A percentile compares a stretch with the other conserved stretches of the same genome.
Conservation (phyloP, 2,329 filamentous ascomycete genomes). For the Sporothrix curviconia region DNA sequence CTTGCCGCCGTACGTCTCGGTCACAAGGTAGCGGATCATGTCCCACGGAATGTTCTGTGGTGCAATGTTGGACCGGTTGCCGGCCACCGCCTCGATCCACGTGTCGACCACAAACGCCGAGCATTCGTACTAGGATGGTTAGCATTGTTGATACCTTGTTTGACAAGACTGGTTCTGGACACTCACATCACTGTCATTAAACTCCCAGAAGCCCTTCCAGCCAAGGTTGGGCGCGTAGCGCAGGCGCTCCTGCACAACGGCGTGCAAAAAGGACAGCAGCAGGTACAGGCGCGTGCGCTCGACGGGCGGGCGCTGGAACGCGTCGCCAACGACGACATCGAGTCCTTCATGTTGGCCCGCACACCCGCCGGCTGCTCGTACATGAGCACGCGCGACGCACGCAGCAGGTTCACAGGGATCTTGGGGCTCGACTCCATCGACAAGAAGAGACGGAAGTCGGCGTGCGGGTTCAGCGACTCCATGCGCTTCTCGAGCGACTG, state of each 20-base stretch:
- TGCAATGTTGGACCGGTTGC: slow-evolving; percentile 84
- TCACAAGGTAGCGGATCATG: slow-evolving; percentile 83
- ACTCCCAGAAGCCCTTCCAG: slow-evolving; percentile 99
- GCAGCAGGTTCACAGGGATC: slow-evolving; percentile 92
- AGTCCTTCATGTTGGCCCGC: slow-evolving; percentile 97
- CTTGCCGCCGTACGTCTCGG: slow-evolving; percentile 96
- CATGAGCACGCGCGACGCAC: slow-evolving; percentile 89
- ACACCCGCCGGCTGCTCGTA: slow-evolving; percentile 98
- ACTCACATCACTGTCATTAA: slow-evolving; percentile 97
- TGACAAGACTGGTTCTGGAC: not conserved
- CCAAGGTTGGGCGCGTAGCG: slow-evolving; percentile 89
- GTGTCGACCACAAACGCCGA: slow-evolving; percentile 92
- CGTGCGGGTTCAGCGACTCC: slow-evolving; percentile 87
- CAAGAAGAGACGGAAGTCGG: slow-evolving; percentile 88
- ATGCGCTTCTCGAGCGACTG: slow-evolving; percentile 96
- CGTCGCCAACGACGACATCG: slow-evolving; percentile 72
- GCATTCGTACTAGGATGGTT: slow-evolving; percentile 71
- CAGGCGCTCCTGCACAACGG: slow-evolving; percentile 88
- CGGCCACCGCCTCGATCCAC: slow-evolving; percentile 79
- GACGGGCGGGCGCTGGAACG: slow-evolving; percentile 71
- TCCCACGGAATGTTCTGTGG: slow-evolving; percentile 95
- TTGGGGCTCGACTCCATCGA: slow-evolving; percentile 97
- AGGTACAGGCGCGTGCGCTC: slow-evolving; percentile 88
- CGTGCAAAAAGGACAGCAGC: slow-evolving; percentile 87
- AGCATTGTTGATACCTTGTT: not conserved